Evolutionary conservation across 495 filamentous ascomycete genomes (phyloP).

Genomic region (Umbilicaria muhlenbergii): DNA sequence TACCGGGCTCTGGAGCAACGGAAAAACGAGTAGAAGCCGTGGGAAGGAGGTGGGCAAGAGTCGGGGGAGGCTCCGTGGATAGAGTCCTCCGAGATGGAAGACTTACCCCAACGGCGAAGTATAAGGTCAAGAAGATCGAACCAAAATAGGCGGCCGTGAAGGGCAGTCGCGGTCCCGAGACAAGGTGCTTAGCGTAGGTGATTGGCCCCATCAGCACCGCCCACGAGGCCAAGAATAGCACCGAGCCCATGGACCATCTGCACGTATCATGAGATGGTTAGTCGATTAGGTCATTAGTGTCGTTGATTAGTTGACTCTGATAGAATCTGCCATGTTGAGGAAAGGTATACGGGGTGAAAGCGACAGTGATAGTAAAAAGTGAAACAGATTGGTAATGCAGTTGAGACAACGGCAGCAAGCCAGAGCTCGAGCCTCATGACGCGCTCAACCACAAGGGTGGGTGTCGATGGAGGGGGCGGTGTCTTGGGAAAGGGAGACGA

Average conservation of each 20-base stretch:
- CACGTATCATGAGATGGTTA: slow-evolving; percentile 7
- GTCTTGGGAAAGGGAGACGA: not conserved
- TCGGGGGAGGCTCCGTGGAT: not conserved
- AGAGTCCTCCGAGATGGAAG: not conserved
- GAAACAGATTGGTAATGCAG: slow-evolving; percentile 1
- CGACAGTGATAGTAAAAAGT: not conserved
- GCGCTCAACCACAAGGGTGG: not conserved
- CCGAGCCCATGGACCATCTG: slow-evolving; percentile 90
- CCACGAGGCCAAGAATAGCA: slow-evolving; percentile 84
- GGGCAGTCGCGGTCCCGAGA: slow-evolving; percentile 71
- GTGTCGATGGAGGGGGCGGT: not conserved
- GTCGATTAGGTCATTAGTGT: slow-evolving; percentile 17
- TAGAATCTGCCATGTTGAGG: not conserved
- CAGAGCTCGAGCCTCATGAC: slow-evolving; percentile 8
- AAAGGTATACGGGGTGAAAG: slow-evolving; percentile 4
- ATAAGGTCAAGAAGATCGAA: slow-evolving; percentile 76
- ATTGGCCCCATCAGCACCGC: slow-evolving; percentile 83
- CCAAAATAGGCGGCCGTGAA: slow-evolving; percentile 98
- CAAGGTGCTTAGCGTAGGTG: slow-evolving; percentile 67
- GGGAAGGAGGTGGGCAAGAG: not conserved
- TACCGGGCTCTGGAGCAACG: slow-evolving; percentile 6
- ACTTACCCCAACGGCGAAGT: slow-evolving; percentile 85
- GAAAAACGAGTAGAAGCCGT: not conserved
- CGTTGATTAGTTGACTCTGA: too few species aligned
- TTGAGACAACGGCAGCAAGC: slow-evolving; percentile 7